Conservation (phyloP, 495 filamentous ascomycete genomes). For the Pseudoneurospora amorphoporcata region DNA sequence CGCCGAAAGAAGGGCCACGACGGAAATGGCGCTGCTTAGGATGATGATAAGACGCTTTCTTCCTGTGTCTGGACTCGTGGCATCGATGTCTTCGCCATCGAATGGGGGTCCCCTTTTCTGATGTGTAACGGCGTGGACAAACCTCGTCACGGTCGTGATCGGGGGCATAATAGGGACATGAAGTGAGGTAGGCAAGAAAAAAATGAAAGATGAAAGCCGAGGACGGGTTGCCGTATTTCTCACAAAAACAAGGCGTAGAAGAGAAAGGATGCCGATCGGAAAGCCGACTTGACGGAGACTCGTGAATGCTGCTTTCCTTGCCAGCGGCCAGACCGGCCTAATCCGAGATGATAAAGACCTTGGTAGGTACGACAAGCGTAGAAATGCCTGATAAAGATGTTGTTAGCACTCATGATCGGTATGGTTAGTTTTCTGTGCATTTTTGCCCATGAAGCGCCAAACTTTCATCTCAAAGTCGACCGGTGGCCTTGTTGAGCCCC, state of each 20-base stretch:
- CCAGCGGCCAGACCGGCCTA: background rate
- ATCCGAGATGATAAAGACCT: background rate
- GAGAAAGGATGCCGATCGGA: background rate
- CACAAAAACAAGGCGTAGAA: background rate
- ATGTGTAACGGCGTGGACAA: background rate
- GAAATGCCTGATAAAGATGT: background rate
- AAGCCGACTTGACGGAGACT: background rate
- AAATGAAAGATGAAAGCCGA: background rate
- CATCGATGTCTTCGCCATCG: background rate
- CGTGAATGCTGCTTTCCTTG: background rate
- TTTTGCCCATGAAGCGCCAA: background rate
- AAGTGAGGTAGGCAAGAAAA: background rate
- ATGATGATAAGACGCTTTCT: constrained; percentile 22
- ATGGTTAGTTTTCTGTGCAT: background rate
- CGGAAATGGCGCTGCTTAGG: constrained; percentile 33
- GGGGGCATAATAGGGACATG: background rate
- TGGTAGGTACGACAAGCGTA: background rate
- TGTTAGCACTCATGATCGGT: background rate
- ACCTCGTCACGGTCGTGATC: background rate
- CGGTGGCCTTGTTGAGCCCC: background rate
- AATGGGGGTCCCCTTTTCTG: background rate
- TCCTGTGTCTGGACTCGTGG: background rate
- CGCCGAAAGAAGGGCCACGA: constrained; percentile 25
- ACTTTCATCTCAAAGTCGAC: background rate
- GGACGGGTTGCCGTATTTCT: background rate